Evolutionary conservation across 108 stramenopile genomes (phyloP), one percentile per base, ranked within the genome.

Genomic region (Cyclotella cryptica): DNA sequence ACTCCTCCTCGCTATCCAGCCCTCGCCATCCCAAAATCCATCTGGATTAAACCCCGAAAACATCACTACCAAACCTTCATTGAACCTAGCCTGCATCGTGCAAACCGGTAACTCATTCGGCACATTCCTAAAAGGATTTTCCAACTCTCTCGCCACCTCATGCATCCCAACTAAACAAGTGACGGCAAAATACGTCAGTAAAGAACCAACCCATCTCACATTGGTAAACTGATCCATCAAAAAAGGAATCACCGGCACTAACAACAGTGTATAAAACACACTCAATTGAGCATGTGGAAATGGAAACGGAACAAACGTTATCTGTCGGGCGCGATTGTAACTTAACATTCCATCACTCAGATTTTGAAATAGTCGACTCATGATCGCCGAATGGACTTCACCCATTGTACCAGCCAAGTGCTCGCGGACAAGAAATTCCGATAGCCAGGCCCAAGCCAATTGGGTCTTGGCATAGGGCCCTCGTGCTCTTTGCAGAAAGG

Each of bases 281-380:
- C 86, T 80, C 11, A 92, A 47, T 67, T 94, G 93, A 11, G 89
- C 90, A 78, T 90, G 91, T 2, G 83, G 85, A 61, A 93, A 91
- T 1, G 93, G 93, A 53, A 94, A 94, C 17, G 93, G 93, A 40
- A 94, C 87, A 64, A 78, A 88, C 80, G 78, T 85, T 60, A 91
- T 89, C 80, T 94, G 89, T 39, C 93, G 77, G 11, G 87, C 88
- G 54, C 88, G 84, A 64, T 94, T 88, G 82, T 94, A 94, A 35
- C 61, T 59, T 47, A 88, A 74, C 91, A 88, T 88, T 17, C 89
- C 93, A 74, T 94, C 93, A 59, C 87, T 81, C 60, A 90, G 57
- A 67, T 89, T 89, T 51, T 92, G 91, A 14, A 89, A 74, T 59
- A 88, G 22, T 18, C 93, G 88, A 81, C 75, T 80, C 40, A 90